These are phyloP conservation scores for Rutidosis leptorrhynchoides DNA, from an alignment of 129 eudicot species.

Conservation along the genomic window DNA sequence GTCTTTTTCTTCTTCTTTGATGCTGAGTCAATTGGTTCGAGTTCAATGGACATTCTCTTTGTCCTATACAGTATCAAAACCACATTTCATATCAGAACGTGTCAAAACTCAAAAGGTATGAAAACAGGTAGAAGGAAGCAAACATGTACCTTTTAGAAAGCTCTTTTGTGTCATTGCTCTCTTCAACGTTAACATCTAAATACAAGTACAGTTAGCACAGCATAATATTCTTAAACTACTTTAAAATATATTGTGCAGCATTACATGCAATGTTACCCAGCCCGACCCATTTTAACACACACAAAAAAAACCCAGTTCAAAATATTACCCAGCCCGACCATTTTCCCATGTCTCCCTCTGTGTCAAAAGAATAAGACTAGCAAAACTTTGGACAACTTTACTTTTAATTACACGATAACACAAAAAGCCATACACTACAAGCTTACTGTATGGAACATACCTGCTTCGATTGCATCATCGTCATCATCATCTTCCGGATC, in stretches of 20 bases:
- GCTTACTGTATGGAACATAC: constrained; percentile 28
- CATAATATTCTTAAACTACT: constrained; percentile 3
- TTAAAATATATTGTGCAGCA: neutral
- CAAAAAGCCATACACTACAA: constrained; percentile 7
- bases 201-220: constrained; percentile 13
- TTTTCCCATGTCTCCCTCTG: neutral
- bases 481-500: constrained; percentile 51
- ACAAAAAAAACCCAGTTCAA: neutral
- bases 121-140: constrained; percentile 1
- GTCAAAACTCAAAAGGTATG: neutral
- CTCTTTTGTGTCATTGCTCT: constrained; percentile 45
- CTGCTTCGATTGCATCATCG: constrained; percentile 49
- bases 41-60: constrained; percentile 73
- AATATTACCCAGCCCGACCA: neutral
- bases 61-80: constrained; percentile 46
- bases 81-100: constrained; percentile 12
- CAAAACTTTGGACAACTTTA: neutral
- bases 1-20: constrained; percentile 73
- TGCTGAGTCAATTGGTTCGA: constrained; percentile 46
- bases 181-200: constrained; percentile 44
- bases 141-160: constrained; percentile 61
- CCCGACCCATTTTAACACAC: neutral
- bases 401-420: constrained; percentile 5
- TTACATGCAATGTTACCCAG: neutral
- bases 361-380: neutral